Conservation (phyloP, 1,284 basidiomycete genomes). For the Trametes hirsuta region DNA sequence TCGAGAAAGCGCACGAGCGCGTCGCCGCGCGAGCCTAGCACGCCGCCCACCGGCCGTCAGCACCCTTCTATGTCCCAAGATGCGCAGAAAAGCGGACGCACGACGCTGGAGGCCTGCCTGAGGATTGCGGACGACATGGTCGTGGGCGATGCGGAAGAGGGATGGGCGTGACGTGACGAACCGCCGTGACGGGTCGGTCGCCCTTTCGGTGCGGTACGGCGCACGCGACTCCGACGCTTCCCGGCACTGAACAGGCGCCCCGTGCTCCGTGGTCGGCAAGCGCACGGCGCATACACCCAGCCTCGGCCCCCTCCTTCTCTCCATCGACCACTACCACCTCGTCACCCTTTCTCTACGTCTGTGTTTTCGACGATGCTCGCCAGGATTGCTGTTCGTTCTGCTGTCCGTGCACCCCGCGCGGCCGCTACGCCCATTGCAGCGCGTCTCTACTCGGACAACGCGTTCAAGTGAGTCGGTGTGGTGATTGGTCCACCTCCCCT, state of each 20-base stretch:
- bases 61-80: neutral
- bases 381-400: constrained; percentile 43
- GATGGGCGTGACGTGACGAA: constrained; percentile 34
- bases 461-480: constrained; percentile 53
- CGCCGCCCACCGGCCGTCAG: constrained; percentile 22
- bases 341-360: neutral
- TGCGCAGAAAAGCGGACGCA: constrained; percentile 35
- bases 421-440: constrained; percentile 33
- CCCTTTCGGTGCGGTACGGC: constrained; percentile 26
- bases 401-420: constrained; percentile 46
- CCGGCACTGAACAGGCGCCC: neutral
- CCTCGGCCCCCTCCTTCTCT: neutral
- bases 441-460: constrained; percentile 38
- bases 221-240: constrained; percentile 6
- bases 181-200: constrained; percentile 30
- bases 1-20: constrained; percentile 60
- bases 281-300: constrained; percentile 13
- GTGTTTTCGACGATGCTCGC: constrained; percentile 46
- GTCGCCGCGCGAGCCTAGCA: constrained; percentile 43
- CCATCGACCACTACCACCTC: constrained; percentile 7
- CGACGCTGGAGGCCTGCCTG: constrained; percentile 56
- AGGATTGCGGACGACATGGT: constrained; percentile 60
- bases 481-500: neutral
- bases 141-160: constrained; percentile 39
- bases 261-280: neutral